Evolutionary conservation across 306 rosid species (phyloP).

Genomic region (Fagus sylvatica): DNA sequence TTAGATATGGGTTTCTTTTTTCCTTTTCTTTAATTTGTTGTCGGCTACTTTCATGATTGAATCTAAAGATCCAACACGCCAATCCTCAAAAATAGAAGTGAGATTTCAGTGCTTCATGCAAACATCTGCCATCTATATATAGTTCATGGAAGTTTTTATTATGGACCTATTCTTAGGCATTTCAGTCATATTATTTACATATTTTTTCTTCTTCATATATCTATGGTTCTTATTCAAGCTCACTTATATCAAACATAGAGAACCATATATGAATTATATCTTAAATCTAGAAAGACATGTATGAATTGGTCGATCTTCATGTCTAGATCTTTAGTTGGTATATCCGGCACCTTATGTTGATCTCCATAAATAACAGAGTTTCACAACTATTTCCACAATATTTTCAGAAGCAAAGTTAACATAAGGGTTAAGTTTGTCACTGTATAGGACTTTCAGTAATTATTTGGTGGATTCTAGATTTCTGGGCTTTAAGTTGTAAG

Average conservation of each 20-base stretch:
- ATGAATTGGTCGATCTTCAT: no score
- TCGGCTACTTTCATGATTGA: no score
- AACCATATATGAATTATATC: not conserved
- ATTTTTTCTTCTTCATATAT: no score
- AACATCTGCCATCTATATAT: no score
- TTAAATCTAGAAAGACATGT: no score
- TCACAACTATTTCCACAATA: no score
- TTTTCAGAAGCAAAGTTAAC: not conserved
- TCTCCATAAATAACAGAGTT: not conserved
- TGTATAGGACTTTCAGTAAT: not conserved
- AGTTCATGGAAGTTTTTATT: no score
- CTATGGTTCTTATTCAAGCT: not conserved
- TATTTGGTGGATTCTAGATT: not conserved
- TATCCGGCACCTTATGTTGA: not conserved
- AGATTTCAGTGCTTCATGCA: no score
- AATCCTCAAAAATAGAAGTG: no score
- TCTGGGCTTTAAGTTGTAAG: not conserved
- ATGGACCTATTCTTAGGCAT: not conserved
- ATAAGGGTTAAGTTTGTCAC: not conserved
- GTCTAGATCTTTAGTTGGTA: not conserved
- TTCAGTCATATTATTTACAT: not conserved
- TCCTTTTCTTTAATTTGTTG: no score
- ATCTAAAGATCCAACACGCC: no score
- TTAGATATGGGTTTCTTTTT: no score
- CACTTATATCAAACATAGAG: not conserved